These are phyloP conservation scores for Candida qinlingensis DNA, from an alignment of 805 yeast species.

Conservation along the genomic window DNA sequence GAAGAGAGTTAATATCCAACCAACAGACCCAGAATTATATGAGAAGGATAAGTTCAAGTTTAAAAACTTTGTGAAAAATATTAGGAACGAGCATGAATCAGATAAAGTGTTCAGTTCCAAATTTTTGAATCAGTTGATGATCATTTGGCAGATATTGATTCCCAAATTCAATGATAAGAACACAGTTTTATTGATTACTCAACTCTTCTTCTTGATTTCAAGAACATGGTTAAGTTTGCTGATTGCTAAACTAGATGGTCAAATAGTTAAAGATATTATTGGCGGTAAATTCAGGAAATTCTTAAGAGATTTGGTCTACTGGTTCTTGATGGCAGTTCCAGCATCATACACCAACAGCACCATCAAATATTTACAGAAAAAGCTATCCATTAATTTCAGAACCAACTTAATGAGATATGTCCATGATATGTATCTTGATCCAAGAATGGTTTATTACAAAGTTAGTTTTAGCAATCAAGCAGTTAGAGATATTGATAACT, in stretches of 20 bases:
- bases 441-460: conserved; percentile 78
- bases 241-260: conserved; percentile 88
- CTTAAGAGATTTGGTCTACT: conserved; percentile 68
- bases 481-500: conserved; percentile 68
- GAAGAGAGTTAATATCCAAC: conserved; percentile 23
- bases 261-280: conserved; percentile 82
- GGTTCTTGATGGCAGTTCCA: conserved; percentile 90
- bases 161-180: conserved; percentile 69
- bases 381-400: conserved; percentile 78
- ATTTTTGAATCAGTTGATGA: conserved; percentile 65
- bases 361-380: conserved; percentile 71
- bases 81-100: conserved; percentile 17
- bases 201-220: conserved; percentile 66
- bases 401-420: conserved; percentile 78
- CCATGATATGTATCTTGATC: conserved; percentile 84
- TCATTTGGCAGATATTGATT: conserved; percentile 77
- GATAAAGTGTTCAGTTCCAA: conserved; percentile 44
- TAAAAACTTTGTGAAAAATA: conserved; percentile 24
- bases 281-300: conserved; percentile 75
- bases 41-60: conserved; percentile 25
- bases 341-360: conserved; percentile 91
- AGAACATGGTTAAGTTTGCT: conserved; percentile 84
- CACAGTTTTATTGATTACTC: conserved; percentile 58
- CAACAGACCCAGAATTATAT: conserved; percentile 25
- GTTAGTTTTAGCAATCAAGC: conserved; percentile 44